phyloP scores from a whole-genome alignment of 352 stramenopile species.

The Phytopythium vexans region DNA sequence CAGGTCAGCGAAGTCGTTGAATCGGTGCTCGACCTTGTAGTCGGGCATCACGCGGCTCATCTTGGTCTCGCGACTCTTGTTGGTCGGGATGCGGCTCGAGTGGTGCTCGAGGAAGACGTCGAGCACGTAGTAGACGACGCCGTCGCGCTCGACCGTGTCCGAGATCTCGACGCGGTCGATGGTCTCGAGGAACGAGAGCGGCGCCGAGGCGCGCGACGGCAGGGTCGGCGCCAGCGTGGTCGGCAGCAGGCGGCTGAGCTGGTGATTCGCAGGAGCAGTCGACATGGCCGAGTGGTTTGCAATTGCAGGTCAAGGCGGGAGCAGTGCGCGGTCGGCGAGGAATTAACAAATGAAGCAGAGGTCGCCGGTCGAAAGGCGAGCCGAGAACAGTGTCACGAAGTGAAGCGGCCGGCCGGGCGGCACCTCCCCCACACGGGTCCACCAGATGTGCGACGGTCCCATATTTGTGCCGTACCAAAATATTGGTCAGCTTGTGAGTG shows the following conservation, averaged over 20 bases:
- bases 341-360: constrained; percentile 33
- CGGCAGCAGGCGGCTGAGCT: constrained; percentile 20
- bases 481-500: too few species aligned
- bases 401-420: too few species aligned
- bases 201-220: constrained; percentile 19
- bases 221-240: constrained; percentile 20
- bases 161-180: constrained; percentile 51
- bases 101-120: constrained; percentile 57
- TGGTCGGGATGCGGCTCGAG: constrained; percentile 57
- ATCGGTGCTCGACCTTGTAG: constrained; percentile 47
- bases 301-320: not conserved
- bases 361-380: not conserved
- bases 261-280: constrained; percentile 8
- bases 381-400: too few species aligned
- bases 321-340: constrained; percentile 12
- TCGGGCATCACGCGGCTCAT: constrained; percentile 24
- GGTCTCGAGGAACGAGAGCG: constrained; percentile 26
- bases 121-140: constrained; percentile 47
- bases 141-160: constrained; percentile 23
- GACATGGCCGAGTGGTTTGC: constrained; percentile 14
- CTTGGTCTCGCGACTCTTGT: constrained; percentile 26
- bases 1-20: constrained; percentile 50
- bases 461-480: too few species aligned
- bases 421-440: too few species aligned
- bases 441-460: too few species aligned